Conservation (phyloP, 192 early-diverging fungal species). For the Geranomyces variabilis region DNA sequence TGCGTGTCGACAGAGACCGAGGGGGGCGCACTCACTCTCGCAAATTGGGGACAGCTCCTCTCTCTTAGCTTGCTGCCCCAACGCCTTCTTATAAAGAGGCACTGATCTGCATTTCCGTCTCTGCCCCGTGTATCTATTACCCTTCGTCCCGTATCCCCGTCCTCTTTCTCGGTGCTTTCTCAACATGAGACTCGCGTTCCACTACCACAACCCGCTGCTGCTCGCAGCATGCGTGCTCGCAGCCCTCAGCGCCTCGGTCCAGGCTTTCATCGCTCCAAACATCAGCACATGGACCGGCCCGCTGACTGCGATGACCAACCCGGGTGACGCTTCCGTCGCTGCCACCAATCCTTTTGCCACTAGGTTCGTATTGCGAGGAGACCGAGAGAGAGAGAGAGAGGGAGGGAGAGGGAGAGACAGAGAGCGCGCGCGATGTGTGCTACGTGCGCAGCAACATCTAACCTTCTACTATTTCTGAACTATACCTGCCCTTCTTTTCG, state of each 20-base stretch:
- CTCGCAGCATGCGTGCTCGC: background rate
- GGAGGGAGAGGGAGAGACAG: background rate
- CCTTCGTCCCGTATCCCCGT: too few species aligned
- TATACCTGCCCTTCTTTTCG: background rate
- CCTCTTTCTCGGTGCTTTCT: too few species aligned
- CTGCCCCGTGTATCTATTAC: too few species aligned
- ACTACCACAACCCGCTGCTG: background rate
- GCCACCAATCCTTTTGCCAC: background rate
- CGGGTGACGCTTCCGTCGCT: background rate
- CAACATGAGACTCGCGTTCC: background rate
- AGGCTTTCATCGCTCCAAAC: constrained; percentile 1
- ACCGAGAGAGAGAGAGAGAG: background rate
- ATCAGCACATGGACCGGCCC: background rate
- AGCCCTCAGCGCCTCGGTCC: background rate
- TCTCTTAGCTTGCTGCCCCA: too few species aligned
- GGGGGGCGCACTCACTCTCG: too few species aligned
- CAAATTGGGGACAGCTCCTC: too few species aligned
- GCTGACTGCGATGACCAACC: background rate
- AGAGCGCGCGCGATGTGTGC: too few species aligned
- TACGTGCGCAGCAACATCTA: background rate
- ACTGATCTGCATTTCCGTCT: too few species aligned
- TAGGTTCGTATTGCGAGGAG: background rate
- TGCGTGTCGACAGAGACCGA: too few species aligned
- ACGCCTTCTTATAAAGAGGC: too few species aligned
- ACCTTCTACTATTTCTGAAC: background rate